Evolutionary conservation across 371 early-diverging fungal species (phyloP).

Genomic region (Capillidium heterosporum): DNA sequence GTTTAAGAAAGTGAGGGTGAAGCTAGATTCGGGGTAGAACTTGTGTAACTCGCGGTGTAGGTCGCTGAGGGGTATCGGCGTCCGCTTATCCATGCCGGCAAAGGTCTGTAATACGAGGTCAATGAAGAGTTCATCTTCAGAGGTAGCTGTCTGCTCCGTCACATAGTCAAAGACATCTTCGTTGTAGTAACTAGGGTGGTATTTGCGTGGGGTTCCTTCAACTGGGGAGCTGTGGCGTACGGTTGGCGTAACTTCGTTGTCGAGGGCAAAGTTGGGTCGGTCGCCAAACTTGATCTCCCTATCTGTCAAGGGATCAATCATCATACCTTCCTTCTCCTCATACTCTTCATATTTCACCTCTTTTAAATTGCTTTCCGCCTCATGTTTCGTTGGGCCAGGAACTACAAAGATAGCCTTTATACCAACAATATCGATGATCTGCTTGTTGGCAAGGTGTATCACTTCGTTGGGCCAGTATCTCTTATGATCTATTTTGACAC

Average conservation of each 20-base stretch:
- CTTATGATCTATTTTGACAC: neutral
- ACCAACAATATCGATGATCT: constrained; percentile 1
- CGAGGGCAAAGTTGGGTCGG: neutral
- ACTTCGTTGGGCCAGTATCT: neutral
- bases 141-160: neutral
- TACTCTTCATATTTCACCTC: neutral
- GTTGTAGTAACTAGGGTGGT: neutral
- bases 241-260: neutral
- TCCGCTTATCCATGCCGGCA: constrained; percentile 1
- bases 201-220: neutral
- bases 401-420: neutral
- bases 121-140: constrained; percentile 4
- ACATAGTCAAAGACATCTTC: neutral
- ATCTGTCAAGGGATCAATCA: neutral
- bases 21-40: neutral
- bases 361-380: no score
- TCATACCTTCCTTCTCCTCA: neutral
- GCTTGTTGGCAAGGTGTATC: neutral
- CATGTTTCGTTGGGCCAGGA: neutral
- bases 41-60: neutral
- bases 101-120: constrained; percentile 4
- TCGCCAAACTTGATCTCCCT: neutral
- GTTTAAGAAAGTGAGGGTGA: neutral
- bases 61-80: neutral
- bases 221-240: neutral